These are phyloP conservation scores for Plasmodium ovale DNA, from an alignment of 169 alveolate genomes.

Conservation along the genomic window DNA sequence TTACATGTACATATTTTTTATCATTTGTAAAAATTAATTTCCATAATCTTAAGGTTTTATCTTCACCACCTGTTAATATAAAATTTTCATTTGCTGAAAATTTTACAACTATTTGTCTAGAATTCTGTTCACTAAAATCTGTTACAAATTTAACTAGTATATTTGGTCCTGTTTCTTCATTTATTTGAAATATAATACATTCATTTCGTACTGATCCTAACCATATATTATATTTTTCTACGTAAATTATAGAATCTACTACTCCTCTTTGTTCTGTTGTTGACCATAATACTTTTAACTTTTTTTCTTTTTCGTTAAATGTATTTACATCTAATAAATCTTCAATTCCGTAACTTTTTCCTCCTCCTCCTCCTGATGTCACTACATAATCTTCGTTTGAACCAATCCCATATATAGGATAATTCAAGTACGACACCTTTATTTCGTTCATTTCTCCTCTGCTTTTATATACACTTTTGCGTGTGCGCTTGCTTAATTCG, in stretches of 20 bases:
- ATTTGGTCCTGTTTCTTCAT: constrained; percentile 75
- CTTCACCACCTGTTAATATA: constrained; percentile 84
- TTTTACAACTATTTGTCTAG: constrained; percentile 78
- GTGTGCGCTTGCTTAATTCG: too few species aligned
- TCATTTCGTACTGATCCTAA: constrained; percentile 81
- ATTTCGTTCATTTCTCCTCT: constrained; percentile 54
- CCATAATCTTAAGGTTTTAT: constrained; percentile 83
- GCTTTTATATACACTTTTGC: not conserved
- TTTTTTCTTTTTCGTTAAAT: constrained; percentile 38
- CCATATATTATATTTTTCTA: constrained; percentile 81
- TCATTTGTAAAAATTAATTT: constrained; percentile 37
- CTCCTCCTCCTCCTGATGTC: constrained; percentile 90
- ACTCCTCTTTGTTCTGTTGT: constrained; percentile 75
- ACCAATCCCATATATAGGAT: constrained; percentile 78
- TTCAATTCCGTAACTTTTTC: constrained; percentile 83
- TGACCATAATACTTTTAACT: constrained; percentile 50
- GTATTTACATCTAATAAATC: constrained; percentile 79
- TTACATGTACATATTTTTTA: not conserved
- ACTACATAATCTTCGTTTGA: constrained; percentile 81
- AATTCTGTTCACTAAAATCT: constrained; percentile 70
- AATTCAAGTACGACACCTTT: constrained; percentile 60
- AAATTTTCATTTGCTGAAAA: constrained; percentile 58
- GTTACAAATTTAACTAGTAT: constrained; percentile 78
- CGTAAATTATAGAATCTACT: constrained; percentile 24
- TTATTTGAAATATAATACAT: constrained; percentile 80